Evolutionary conservation across 1,284 basidiomycete genomes (phyloP), one percentile per base, ranked within the genome.

Genomic region (Tilletia caries): DNA sequence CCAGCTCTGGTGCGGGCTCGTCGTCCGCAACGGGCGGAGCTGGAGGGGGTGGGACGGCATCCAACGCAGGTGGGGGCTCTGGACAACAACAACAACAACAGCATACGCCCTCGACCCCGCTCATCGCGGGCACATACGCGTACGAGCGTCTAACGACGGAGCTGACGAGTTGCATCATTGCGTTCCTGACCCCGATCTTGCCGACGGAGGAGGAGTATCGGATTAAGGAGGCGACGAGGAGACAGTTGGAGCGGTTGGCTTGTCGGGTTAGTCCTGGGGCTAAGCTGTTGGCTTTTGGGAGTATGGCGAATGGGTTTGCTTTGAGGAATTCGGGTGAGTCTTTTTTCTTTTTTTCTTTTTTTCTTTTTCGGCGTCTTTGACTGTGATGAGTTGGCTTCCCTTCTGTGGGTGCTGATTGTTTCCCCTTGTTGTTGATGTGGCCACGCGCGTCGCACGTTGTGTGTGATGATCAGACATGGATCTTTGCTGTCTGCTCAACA

Each of bases 391-490:
- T 41, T 70, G 62, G 44, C 62, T 62, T 52, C 20, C n/a, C 5
- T 52, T 23, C 20, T 23, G 27, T 23, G 50, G 50, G 23, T 52
- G 50, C 27, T 52, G 12, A 60, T 52, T 64, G 41, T 62, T 64
- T 29, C 50, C 50, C 2, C 48, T 66, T 62, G 32, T 65, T 70
- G 20, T n/a, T 20, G 67, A 41, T 71, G 71, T 73, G 67, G 68
- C 15, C 66, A 54, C 18, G n/a, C 48, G 44, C n/a, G n/a, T n/a
- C n/a, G n/a, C n/a, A n/a, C n/a, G n/a, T n/a, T n/a, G n/a, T n/a
- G n/a, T n/a, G n/a, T n/a, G n/a, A n/a, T n/a, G n/a, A n/a, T n/a
- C 81, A 94, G 95, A 98, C 85, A 98, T 98, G 95, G 95, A 98
- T 85, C 86, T 98, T 54, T 97, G 95, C 83, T 97, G 95, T 84